Conservation (phyloP, 2,329 filamentous ascomycete species). For the Ilyonectria mors-panacis region DNA sequence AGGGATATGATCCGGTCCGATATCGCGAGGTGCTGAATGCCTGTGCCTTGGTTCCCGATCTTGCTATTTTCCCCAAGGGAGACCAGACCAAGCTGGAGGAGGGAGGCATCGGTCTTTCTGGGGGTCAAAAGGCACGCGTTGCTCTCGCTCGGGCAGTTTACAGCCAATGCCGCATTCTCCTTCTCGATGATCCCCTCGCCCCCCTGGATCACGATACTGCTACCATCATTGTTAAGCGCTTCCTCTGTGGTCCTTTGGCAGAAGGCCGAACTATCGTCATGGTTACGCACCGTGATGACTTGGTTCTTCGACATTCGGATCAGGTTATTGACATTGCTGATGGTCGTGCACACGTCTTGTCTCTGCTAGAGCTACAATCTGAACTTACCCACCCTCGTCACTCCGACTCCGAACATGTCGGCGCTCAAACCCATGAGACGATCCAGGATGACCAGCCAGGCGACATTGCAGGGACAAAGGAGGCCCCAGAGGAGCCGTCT, state of each 20-base stretch:
- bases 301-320: conserved; percentile 80
- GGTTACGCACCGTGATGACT: conserved; percentile 84
- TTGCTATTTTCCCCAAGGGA: conserved; percentile 69
- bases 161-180: conserved; percentile 68
- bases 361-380: conserved; percentile 60
- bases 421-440: conserved; percentile 40
- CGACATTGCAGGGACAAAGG: conserved; percentile 36
- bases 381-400: conserved; percentile 57
- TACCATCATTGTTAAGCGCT: conserved; percentile 72
- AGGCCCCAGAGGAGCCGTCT: conserved; percentile 52
- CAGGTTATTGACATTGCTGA: conserved; percentile 80
- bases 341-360: conserved; percentile 68
- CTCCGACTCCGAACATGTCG: conserved; percentile 34
- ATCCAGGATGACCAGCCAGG: conserved; percentile 53
- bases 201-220: conserved; percentile 75
- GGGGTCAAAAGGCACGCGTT: conserved; percentile 75
- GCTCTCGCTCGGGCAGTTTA: conserved; percentile 75
- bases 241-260: conserved; percentile 71
- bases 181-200: conserved; percentile 76
- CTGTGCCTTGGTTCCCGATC: conserved; percentile 70
- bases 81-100: conserved; percentile 74
- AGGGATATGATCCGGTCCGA: conserved; percentile 65
- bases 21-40: conserved; percentile 74
- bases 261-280: conserved; percentile 80
- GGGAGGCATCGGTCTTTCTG: conserved; percentile 74